Evolutionary conservation across 2,329 filamentous ascomycete species (phyloP).

Genomic region (Venturia pyrina): DNA sequence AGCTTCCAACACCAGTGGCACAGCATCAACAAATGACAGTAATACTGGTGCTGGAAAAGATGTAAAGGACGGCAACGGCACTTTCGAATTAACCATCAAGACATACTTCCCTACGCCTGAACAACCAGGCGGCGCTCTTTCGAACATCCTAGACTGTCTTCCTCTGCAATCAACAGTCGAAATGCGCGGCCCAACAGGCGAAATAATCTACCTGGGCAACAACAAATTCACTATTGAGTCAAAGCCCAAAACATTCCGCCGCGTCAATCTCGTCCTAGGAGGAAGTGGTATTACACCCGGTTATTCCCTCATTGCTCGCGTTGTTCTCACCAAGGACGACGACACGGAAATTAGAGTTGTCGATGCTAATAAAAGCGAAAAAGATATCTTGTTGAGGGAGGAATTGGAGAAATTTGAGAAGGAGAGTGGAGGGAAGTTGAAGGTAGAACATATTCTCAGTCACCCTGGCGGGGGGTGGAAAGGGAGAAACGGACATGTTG

Average conservation of each 20-base stretch:
- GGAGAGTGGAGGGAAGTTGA: conserved; percentile 21
- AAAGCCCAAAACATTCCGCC: conserved; percentile 31
- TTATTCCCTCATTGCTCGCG: conserved; percentile 39
- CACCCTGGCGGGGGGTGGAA: neutral
- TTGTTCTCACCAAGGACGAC: conserved; percentile 27
- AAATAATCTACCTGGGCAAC: conserved; percentile 39
- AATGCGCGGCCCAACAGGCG: conserved; percentile 41
- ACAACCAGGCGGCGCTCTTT: conserved; percentile 45
- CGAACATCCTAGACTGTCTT: conserved; percentile 43
- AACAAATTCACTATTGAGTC: conserved; percentile 37
- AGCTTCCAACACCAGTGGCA: conserved; percentile 12
- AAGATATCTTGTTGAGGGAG: conserved; percentile 36
- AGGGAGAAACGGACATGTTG: conserved; percentile 19
- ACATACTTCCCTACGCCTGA: conserved; percentile 39
- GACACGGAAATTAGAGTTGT: conserved; percentile 32
- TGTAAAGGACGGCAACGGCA: conserved; percentile 25
- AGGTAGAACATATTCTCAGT: neutral
- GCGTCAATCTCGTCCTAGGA: conserved; percentile 40
- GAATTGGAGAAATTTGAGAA: conserved; percentile 34
- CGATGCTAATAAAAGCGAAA: conserved; percentile 39
- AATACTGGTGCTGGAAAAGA: neutral
- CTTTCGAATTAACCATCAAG: conserved; percentile 41
- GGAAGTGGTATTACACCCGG: conserved; percentile 44
- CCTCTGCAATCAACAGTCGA: conserved; percentile 40
- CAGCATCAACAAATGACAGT: neutral